A percentile compares a stretch with the other conserved stretches of the same genome.
Conservation (phyloP, 2,329 filamentous ascomycete species). For the Stagonosporopsis vannaccii region DNA sequence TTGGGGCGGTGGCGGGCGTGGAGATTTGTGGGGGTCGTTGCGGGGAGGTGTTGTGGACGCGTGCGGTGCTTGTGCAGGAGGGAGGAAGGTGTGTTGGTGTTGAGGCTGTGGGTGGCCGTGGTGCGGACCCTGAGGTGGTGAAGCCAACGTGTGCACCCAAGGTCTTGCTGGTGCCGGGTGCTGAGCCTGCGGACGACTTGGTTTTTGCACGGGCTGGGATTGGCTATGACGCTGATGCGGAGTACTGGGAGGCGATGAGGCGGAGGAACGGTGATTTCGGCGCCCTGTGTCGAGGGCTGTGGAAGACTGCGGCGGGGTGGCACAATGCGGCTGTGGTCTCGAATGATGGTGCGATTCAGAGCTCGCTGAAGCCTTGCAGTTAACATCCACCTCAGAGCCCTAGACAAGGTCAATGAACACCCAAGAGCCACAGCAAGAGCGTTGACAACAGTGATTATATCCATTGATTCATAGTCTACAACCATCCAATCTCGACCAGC, state of each 20-base stretch:
- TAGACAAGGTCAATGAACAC: too few relatives aligned
- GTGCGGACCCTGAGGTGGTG: background rate
- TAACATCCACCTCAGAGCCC: too few relatives aligned
- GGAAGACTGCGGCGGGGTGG: background rate
- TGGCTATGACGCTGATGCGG: background rate
- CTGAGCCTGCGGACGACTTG: background rate
- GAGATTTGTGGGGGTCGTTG: background rate
- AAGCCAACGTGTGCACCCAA: background rate
- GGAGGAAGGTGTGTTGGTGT: background rate
- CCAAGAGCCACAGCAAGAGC: background rate
- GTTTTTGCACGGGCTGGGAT: background rate
- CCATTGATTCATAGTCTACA: slow-evolving; percentile 22
- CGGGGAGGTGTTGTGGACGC: background rate
- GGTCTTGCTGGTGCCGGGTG: background rate
- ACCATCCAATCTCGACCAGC: slow-evolving; percentile 21
- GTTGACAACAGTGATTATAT: slow-evolving; percentile 4
- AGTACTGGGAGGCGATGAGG: slow-evolving; percentile 19
- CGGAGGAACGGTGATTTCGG: slow-evolving; percentile 11
- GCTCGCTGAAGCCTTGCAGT: background rate
- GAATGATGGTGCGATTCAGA: too few relatives aligned
- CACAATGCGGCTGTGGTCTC: background rate
- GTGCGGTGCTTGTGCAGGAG: slow-evolving; percentile 1
- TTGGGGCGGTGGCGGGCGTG: background rate
- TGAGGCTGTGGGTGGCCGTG: background rate
- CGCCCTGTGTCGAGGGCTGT: slow-evolving; percentile 4